These are phyloP conservation scores for Pinus taeda DNA, from an alignment of 75 land plant species.

Conservation along the genomic window DNA sequence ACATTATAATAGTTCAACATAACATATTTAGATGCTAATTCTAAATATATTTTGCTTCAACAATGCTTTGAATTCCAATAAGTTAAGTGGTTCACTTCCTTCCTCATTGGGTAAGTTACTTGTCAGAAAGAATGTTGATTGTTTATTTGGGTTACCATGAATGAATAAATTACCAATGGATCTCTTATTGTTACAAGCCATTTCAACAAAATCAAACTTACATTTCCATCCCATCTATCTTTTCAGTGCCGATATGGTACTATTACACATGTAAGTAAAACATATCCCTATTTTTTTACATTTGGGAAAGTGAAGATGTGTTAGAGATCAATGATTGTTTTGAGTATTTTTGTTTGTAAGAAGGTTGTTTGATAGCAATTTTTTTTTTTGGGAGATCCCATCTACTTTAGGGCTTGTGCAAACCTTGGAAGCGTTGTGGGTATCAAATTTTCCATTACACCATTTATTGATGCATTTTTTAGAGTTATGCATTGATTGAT, in stretches of 20 bases:
- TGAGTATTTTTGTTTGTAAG: neutral
- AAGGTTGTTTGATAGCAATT: constrained; percentile 25
- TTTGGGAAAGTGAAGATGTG: neutral
- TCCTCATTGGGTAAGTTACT: constrained; percentile 46
- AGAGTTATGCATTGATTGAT: neutral
- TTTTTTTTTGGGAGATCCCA: constrained; percentile 11
- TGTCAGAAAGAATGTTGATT: neutral
- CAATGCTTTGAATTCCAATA: constrained; percentile 45
- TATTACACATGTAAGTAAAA: constrained; percentile 27
- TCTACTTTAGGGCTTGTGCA: neutral
- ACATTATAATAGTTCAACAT: neutral
- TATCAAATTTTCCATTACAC: constrained; percentile 13
- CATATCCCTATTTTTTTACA: too few species aligned
- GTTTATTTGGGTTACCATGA: neutral
- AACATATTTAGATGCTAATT: neutral
- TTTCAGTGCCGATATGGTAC: constrained; percentile 36
- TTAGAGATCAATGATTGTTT: neutral
- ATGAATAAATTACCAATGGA: neutral
- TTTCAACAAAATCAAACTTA: constrained; percentile 53
- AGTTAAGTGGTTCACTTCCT: constrained; percentile 62
- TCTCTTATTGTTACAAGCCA: constrained; percentile 34
- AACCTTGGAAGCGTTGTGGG: constrained; percentile 6
- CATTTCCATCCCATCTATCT: constrained; percentile 46
- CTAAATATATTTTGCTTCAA: neutral
- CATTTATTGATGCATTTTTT: constrained; percentile 23